Evolutionary conservation across 495 filamentous ascomycete species (phyloP), one percentile per base, ranked within the genome.

Genomic region (Hypoxylon crocopeplum): DNA sequence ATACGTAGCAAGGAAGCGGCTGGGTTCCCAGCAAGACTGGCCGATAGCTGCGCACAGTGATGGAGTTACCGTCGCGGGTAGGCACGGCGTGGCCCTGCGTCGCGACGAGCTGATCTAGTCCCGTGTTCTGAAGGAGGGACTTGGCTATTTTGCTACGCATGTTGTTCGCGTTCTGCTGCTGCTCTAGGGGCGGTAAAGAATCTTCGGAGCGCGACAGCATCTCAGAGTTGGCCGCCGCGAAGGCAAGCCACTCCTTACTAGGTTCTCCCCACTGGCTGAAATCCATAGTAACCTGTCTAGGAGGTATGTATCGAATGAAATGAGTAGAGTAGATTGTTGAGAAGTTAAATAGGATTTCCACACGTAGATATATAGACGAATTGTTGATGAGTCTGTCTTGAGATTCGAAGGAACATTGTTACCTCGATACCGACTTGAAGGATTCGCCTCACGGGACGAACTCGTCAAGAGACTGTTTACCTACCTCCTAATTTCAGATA

Each of bases 1-100:
- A 74, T 25, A 83, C 54, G 44, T 78, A 79, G 13, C 77, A 66
- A 0, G 80, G 79, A 6, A 80, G 46, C 46, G 62, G 61, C 36
- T 50, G 40, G 3, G 50, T 22, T 25, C 46, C 55, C 5, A 66
- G 10, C 46, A 42, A 15, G 22, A 59, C 46, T 4, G 77, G 75
- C 5, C 75, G 77, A 55, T 82, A 81, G 25, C 52, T 77, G 25
- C 79, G 74, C 13, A 72, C 69, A 51, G 76, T 70, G n/a, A 81
- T 59, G 12, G 64, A 51, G 11, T 57, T 8, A 5, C 75, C 75
- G 59, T 82, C 78, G 21, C 77, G 75, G 5, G 73, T 69, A 1
- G 67, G 62, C 20, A 82, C 64, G 2, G 41, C 55, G 52, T 77
- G 62, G 48, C 77, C 71, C 21, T 73, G 63, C 6, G 72, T 69